These are phyloP conservation scores for Trichoderma semiorbis DNA, from an alignment of 2,329 filamentous ascomycete species.

Conservation along the genomic window DNA sequence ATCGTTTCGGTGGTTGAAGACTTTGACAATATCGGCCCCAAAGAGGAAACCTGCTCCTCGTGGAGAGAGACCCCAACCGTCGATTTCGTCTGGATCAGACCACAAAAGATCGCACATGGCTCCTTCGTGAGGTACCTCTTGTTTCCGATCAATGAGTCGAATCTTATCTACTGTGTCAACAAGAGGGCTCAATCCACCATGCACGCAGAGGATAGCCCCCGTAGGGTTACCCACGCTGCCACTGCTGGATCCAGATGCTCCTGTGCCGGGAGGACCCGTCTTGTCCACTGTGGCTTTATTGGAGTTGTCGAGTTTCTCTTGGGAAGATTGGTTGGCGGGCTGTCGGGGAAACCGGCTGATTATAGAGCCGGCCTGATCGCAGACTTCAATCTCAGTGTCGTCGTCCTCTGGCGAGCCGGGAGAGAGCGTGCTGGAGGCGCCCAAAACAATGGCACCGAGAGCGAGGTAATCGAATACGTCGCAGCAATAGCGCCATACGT, in stretches of 20 bases:
- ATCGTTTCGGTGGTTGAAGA: constrained; percentile 93
- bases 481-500: constrained; percentile 96
- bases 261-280: constrained; percentile 74
- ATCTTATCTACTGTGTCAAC: constrained; percentile 97
- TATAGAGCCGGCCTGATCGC: constrained; percentile 77
- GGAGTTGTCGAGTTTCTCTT: constrained; percentile 24
- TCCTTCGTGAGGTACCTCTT: constrained; percentile 96
- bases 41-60: constrained; percentile 95
- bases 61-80: constrained; percentile 92
- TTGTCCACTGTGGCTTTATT: constrained; percentile 27
- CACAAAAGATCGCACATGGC: constrained; percentile 98
- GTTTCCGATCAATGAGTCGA: constrained; percentile 87
- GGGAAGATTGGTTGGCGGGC: constrained; percentile 23
- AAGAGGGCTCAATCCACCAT: constrained; percentile 86
- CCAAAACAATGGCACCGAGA: constrained; percentile 84
- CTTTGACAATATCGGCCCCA: constrained; percentile 90
- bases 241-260: constrained; percentile 67
- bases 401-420: constrained; percentile 55
- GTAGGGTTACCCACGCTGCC: constrained; percentile 64
- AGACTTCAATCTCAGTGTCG: constrained; percentile 88
- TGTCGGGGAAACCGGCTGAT: constrained; percentile 67
- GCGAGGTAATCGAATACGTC: constrained; percentile 97
- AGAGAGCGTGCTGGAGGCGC: constrained; percentile 66
- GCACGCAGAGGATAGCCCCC: constrained; percentile 89
- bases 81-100: constrained; percentile 97